Base-by-base conservation (phyloP, 2,329 filamentous ascomycete species). In the Curvularia spicifera region DNA sequence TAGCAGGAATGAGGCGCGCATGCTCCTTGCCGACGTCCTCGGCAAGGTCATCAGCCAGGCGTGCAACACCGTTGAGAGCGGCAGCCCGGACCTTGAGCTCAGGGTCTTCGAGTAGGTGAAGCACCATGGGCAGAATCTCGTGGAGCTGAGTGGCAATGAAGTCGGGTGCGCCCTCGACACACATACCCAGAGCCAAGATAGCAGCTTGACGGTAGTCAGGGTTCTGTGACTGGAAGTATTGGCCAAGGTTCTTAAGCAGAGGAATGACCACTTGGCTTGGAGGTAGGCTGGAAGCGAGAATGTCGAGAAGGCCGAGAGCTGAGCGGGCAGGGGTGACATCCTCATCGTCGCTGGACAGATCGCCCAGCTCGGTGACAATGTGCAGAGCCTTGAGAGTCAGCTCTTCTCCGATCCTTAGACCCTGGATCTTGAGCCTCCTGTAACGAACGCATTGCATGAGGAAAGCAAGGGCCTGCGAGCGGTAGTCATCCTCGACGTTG, bases 261-360 rank as follows among this genome's bases (percentile, higher is more conserved):
- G 95, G 94, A 22, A 97, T 92, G 56, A 97, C 90, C 37, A 97
- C 94, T 80, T 97, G 94, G 72, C 91, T 93, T 2, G 95, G 93
- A 52, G 95, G 94, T 10, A 99, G 83, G 75, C 91, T 92, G 71
- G 88, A 91, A 56, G 94, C 89, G 59, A 98, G 87, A 72, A 95
- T 90, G 71, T 98, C 93, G 51, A 99, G 87, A 40, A 99, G 84
- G 62, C 90, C 89, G 44, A 98, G 86, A 52, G 94, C 93, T 26
- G 91, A 91, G 53, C 93, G 85, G 49, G 92, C 90, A 40, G 95
- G 93, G 2, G 91, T 94, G 70, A 91, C 87, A 54, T 96, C 91
- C 65, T 96, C 93, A 59, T 94, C 91, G 53, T 93, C 89, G 50
- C 79, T 80, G 9, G 80, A 79, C 39, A 91, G 85, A 40, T 91